These are phyloP conservation scores for Triangularia setosa DNA, from an alignment of 2,329 filamentous ascomycete species.

Conservation along the genomic window DNA sequence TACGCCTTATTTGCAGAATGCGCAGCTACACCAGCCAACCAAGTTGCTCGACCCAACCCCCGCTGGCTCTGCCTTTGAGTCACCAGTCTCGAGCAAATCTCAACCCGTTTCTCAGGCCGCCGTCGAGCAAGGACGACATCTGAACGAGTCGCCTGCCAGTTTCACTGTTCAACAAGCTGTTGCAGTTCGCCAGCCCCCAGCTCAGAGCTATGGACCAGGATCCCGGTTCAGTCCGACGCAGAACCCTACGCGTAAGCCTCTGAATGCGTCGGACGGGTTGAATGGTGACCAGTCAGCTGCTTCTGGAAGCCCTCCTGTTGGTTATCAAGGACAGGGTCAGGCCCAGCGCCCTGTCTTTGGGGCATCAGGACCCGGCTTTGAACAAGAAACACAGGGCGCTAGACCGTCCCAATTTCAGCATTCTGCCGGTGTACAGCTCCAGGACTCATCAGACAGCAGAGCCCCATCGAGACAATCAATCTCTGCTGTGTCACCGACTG, in stretches of 20 bases:
- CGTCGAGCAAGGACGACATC: slow-evolving; percentile 16
- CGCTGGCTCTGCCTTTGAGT: slow-evolving; percentile 16
- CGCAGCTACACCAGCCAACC: slow-evolving; percentile 5
- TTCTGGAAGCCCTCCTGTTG: background rate
- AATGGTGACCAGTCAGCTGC: background rate
- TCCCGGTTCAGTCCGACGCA: slow-evolving; percentile 3
- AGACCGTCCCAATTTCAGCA: background rate
- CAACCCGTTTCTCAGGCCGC: slow-evolving; percentile 17
- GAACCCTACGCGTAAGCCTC: slow-evolving; percentile 15
- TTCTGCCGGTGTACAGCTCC: background rate
- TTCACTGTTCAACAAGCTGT: slow-evolving; percentile 13
- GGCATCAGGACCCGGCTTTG: background rate
- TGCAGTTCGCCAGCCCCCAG: slow-evolving; percentile 9
- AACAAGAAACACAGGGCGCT: slow-evolving; percentile 3
- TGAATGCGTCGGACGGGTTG: slow-evolving; percentile 9
- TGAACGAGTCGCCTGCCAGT: slow-evolving; percentile 16
- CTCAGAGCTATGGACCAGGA: slow-evolving; percentile 1
- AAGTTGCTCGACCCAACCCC: slow-evolving; percentile 13
- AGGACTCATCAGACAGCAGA: background rate
- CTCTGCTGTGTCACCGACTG: slow-evolving; percentile 1
- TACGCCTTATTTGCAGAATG: slow-evolving; percentile 7
- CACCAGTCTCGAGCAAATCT: slow-evolving; percentile 22
- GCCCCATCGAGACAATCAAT: slow-evolving; percentile 9
- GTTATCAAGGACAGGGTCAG: background rate
- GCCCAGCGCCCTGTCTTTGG: background rate